Conservation (phyloP, 371 early-diverging fungal species). For the Modicella reniformis region DNA sequence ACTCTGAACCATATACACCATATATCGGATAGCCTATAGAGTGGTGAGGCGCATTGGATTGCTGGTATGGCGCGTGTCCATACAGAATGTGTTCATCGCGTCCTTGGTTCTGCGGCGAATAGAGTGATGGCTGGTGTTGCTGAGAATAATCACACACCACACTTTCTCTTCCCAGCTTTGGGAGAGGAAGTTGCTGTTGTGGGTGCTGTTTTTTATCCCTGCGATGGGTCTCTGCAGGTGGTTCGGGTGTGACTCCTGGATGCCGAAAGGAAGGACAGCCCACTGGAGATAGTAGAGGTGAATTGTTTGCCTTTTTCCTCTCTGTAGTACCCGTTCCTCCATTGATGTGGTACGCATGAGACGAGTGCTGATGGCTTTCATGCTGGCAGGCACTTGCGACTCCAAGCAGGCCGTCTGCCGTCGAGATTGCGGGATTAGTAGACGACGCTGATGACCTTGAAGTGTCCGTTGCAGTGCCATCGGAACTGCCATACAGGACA, state of each 20-base stretch:
- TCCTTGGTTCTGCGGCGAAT: slow-evolving; percentile 11
- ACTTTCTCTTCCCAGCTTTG: slow-evolving; percentile 2
- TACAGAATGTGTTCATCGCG: slow-evolving; percentile 19
- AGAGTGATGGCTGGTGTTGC: slow-evolving; percentile 24
- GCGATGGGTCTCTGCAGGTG: slow-evolving; percentile 32
- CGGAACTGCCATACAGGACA: slow-evolving; percentile 8
- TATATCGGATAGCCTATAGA: slow-evolving; percentile 7
- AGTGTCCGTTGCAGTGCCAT: slow-evolving; percentile 12
- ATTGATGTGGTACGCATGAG: slow-evolving; percentile 19
- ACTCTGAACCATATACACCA: slow-evolving; percentile 19
- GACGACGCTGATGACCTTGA: slow-evolving; percentile 13
- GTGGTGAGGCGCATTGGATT: slow-evolving; percentile 26
- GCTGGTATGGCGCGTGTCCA: slow-evolving; percentile 32
- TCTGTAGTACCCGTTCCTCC: slow-evolving; percentile 3
- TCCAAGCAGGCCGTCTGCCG: not conserved
- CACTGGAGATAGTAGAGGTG: slow-evolving; percentile 39
- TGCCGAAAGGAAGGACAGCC: slow-evolving; percentile 42
- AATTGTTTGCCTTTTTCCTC: slow-evolving; percentile 21
- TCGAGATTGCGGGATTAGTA: slow-evolving; percentile 1
- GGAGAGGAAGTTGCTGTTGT: slow-evolving; percentile 21
- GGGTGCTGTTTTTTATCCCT: slow-evolving; percentile 49
- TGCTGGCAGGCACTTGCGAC: not conserved
- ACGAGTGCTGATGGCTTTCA: slow-evolving; percentile 25
- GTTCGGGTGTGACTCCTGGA: slow-evolving; percentile 22
- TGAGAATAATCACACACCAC: slow-evolving; percentile 15